Conservation (phyloP, 495 filamentous ascomycete species). For the Lepidopterella palustris region DNA sequence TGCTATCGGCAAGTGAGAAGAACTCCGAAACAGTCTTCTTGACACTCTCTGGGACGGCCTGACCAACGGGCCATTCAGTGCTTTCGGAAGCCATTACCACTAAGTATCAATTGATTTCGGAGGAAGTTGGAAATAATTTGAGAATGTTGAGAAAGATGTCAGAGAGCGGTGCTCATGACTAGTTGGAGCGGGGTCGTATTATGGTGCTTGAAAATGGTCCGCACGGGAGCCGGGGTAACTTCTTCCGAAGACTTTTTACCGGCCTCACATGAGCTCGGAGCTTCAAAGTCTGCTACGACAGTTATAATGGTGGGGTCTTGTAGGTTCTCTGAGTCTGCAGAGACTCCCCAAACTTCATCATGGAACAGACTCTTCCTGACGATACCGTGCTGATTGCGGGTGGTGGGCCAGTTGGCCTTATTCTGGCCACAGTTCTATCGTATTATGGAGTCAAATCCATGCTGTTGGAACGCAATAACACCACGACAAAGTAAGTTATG, state of each 20-base stretch:
- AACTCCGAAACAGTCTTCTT: background rate
- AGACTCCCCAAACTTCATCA: background rate
- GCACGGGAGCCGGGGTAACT: background rate
- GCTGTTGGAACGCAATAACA: slow-evolving; percentile 1
- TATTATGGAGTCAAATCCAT: slow-evolving; percentile 1
- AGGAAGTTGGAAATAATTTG: background rate
- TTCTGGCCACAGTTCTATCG: background rate
- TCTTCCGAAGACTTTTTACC: background rate
- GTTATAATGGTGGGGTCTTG: background rate
- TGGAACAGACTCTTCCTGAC: background rate
- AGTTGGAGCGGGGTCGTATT: no score
- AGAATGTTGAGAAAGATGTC: background rate
- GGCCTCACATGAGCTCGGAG: background rate
- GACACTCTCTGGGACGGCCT: background rate
- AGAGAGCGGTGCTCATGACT: no score
- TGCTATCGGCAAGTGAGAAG: slow-evolving; percentile 1
- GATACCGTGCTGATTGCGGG: slow-evolving; percentile 2
- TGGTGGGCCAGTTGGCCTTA: slow-evolving; percentile 6
- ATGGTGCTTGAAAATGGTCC: no score
- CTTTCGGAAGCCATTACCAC: background rate
- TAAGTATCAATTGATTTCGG: background rate
- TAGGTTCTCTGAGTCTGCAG: background rate
- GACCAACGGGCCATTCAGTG: background rate
- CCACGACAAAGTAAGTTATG: slow-evolving; percentile 25
- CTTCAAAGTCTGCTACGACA: background rate